Base-by-base conservation (phyloP, 257 asterid genomes). In the Solanum bulbocastanum region DNA sequence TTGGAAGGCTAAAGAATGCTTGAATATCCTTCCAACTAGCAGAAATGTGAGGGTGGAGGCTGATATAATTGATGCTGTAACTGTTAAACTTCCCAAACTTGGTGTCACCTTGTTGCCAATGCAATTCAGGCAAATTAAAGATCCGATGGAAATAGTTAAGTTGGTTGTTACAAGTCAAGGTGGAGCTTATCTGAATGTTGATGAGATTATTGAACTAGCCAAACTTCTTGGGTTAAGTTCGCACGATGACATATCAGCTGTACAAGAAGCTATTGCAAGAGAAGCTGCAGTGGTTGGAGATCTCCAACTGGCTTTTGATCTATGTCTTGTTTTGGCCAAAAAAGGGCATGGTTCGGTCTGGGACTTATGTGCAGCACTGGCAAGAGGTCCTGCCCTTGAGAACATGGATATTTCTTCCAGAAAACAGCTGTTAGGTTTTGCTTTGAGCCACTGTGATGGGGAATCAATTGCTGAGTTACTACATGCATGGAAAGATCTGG, bases 1-100 rank as follows among this genome's bases (percentile, higher is more conserved):
- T 87, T 97, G 99, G 99, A 97, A 96, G 95, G 99, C 99, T 74
- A 97, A 95, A 95, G 99, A 97, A 89, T 97, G 99, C 90, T 92
- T 97, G 88, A 94, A 90, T 92, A 95, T 97, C 87, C 92, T 96
- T 88, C 98, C 98, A 73, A 92, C 92, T 92, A 94, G 97, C 93
- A 94, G 99, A 93, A 94, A 87, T 90, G 94, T 94, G 91, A 92
- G 96, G 93, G 94, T 90, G 81, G 99, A 97, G 90, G 95, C 96
- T 90, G 99, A 97, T 90, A 89, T 94, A 71, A 92, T 96, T 84
- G 96, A 96, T 87, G 99, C 98, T 88, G 91, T 97, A 89, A 94
- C 99, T n/a, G 92, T 93, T 88, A 97, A 93, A 89, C 99, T 97
- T 91, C 99, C 99, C 73, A 94, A 92, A 89, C 96, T 97, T 89